Conservation (phyloP, 805 yeast genomes). For the Candida khao-thaluensis region DNA sequence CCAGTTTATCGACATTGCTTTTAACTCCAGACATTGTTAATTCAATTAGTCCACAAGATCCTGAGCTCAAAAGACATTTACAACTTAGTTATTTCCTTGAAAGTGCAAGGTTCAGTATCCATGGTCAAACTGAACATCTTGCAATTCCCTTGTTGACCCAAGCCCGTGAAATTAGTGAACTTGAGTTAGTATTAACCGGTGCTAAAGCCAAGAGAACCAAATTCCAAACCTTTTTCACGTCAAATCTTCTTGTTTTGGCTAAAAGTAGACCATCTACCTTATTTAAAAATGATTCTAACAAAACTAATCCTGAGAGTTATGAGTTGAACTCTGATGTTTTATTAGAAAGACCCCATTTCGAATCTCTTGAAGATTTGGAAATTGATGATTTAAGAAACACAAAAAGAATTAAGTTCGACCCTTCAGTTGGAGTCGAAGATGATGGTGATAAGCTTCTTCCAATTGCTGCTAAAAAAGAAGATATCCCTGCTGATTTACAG, state of each 20-base stretch:
- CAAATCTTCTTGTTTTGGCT: constrained; percentile 78
- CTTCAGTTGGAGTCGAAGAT: constrained; percentile 21
- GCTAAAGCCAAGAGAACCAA: constrained; percentile 86
- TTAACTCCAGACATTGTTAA: constrained; percentile 33
- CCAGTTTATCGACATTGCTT: constrained; percentile 42
- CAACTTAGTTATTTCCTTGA: constrained; percentile 61
- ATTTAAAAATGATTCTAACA: constrained; percentile 10
- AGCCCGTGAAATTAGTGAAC: constrained; percentile 58
- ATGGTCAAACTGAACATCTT: constrained; percentile 62
- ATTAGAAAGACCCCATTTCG: constrained; percentile 72
- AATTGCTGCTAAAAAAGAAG: constrained; percentile 57
- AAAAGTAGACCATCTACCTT: constrained; percentile 37
- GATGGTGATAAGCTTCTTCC: constrained; percentile 50
- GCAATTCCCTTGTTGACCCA: constrained; percentile 53
- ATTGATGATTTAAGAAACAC: constrained; percentile 32
- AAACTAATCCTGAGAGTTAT: constrained; percentile 50
- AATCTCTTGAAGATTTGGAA: constrained; percentile 51
- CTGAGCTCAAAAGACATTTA: constrained; percentile 34
- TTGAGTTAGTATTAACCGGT: constrained; percentile 74
- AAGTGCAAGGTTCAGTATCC: constrained; percentile 59
- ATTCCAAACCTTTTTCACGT: constrained; percentile 67
- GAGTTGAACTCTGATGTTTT: constrained; percentile 73
- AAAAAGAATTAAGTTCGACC: constrained; percentile 43
- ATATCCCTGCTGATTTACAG: constrained; percentile 55
- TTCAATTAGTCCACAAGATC: constrained; percentile 28